Base-by-base conservation (phyloP, 169 alveolate genomes). In the Theileria luwenshuni region DNA sequence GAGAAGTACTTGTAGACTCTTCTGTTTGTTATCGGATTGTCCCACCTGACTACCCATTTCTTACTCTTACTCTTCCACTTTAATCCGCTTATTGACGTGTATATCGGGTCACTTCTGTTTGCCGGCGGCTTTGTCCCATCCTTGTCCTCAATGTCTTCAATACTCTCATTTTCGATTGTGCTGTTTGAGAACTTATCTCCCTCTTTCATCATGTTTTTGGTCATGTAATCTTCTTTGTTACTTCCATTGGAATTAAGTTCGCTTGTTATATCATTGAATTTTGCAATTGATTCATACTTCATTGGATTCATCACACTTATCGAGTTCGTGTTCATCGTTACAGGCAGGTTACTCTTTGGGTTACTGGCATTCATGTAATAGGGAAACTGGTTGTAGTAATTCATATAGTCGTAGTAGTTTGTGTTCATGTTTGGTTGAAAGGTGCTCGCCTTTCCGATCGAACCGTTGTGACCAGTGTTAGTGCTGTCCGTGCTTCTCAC, bases 1-100 rank as follows among this genome's bases (percentile, higher is more conserved):
- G 81, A 64, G 49, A 81, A 81, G 27, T 81, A 81, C 43, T 81
- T 81, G 81, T 81, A 81, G 15, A 81, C 89, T 21, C 89, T 42
- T 45, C 89, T 63, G 76, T 81, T 81, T 21, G 89, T 81, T 1
- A 81, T 74, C 7, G 89, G 89, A 51, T 81, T 81, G 56, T 81
- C 89, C 89, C 89, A 81, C 5, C 89, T 15, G 17, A 81, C 89
- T 5, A 81, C 89, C 89, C 89, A 81, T 33, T 81, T 81, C 58
- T 81, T 81, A 38, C 89, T 81, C 81, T 81, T 81, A 15, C 84
- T 70, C 32, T 81, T 81, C 89, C 89, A 81, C 56, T 81, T 81
- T 27, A 81, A 71, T 12, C 89, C 89, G 2, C 84, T 63, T 56
- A 81, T 61, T 7, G 89, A 76, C 0, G 89, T 81, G 35, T 81